phyloP scores from a whole-genome alignment of 1,284 basidiomycete species.

The Abortiporus biennis region DNA sequence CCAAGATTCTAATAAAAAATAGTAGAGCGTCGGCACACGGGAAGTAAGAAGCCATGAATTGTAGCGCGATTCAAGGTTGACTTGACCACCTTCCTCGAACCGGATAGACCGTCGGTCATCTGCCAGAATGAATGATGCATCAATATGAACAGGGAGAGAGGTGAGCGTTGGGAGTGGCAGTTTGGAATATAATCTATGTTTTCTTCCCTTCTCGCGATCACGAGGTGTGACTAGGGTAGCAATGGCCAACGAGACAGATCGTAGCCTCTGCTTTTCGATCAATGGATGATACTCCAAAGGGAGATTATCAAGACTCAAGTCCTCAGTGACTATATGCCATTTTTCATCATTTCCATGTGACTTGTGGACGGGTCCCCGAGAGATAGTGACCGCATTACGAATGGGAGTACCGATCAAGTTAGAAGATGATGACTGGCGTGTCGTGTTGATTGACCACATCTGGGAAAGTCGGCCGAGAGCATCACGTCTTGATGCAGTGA shows the following conservation, averaged over 20 bases:
- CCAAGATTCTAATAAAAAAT: slow-evolving; percentile 27
- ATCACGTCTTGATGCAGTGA: background rate
- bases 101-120: slow-evolving; percentile 30
- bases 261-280: background rate
- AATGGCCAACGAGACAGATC: slow-evolving; percentile 2
- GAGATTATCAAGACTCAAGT: background rate
- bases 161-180: slow-evolving; percentile 24
- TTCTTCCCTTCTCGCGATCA: background rate
- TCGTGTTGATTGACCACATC: background rate
- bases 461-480: background rate
- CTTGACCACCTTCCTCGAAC: slow-evolving; percentile 18
- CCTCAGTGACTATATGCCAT: slow-evolving; percentile 1
- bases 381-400: background rate
- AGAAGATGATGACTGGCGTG: background rate
- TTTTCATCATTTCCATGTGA: too few species aligned
- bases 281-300: background rate
- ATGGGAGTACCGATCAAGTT: background rate
- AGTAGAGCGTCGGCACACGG: slow-evolving; percentile 30
- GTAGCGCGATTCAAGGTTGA: slow-evolving; percentile 28
- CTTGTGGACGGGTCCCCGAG: background rate
- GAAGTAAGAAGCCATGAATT: slow-evolving; percentile 36
- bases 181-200: slow-evolving; percentile 18
- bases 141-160: slow-evolving; percentile 24
- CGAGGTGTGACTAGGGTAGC: slow-evolving; percentile 11
- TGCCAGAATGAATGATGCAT: slow-evolving; percentile 26